These are phyloP conservation scores for Fraxinus cuspidata DNA, from an alignment of 257 asterid species.

Conservation along the genomic window DNA sequence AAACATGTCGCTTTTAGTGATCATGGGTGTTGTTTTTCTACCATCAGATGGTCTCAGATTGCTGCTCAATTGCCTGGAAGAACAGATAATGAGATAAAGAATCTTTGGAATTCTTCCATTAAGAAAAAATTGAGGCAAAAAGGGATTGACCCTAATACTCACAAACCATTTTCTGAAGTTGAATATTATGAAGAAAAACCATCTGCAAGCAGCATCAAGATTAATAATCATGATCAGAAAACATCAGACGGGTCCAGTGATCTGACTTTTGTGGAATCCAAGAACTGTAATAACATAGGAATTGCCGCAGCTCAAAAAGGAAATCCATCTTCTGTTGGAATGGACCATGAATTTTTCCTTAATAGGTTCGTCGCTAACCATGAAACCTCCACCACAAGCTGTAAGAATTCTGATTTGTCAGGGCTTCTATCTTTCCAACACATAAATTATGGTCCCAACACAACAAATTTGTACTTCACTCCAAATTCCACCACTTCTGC, in stretches of 20 bases:
- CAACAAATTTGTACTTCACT: slow-evolving; percentile 39
- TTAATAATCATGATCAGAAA: slow-evolving; percentile 25
- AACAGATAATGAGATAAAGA: slow-evolving; percentile 91
- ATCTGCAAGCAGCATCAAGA: slow-evolving; percentile 22
- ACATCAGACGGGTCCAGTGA: slow-evolving; percentile 57
- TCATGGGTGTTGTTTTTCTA: not conserved
- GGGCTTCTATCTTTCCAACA: slow-evolving; percentile 52
- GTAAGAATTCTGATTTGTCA: slow-evolving; percentile 38
- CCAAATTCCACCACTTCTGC: slow-evolving; percentile 28
- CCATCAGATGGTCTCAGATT: slow-evolving; percentile 83
- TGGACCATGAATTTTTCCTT: slow-evolving; percentile 67
- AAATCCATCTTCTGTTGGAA: slow-evolving; percentile 9
- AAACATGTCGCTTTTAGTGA: not conserved
- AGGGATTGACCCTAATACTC: slow-evolving; percentile 89
- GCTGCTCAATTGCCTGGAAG: slow-evolving; percentile 87
- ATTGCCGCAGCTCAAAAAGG: slow-evolving; percentile 16
- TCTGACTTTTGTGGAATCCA: slow-evolving; percentile 43
- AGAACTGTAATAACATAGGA: slow-evolving; percentile 20
- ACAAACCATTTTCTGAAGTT: slow-evolving; percentile 62
- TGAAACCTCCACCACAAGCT: slow-evolving; percentile 36
- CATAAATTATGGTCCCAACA: slow-evolving; percentile 37
- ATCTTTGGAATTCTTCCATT: slow-evolving; percentile 86
- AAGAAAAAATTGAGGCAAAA: slow-evolving; percentile 80
- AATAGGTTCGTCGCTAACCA: slow-evolving; percentile 51
- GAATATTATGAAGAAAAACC: slow-evolving; percentile 31